Base-by-base conservation (phyloP, 2,329 filamentous ascomycete species). In the Neopestalotiopsis sp. region DNA sequence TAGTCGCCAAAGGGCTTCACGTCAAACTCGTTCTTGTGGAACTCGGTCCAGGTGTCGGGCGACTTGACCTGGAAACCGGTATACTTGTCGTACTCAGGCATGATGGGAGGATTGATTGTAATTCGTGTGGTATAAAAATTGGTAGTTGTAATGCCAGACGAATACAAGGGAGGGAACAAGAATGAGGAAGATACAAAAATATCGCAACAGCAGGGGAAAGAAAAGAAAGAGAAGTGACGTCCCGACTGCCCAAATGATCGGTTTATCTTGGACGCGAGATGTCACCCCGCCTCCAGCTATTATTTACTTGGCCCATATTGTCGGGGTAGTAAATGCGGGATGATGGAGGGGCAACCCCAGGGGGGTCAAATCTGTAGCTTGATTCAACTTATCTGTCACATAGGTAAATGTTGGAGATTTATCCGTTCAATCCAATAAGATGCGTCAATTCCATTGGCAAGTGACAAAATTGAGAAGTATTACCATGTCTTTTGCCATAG, bases 1-100 rank as follows among this genome's bases (percentile, higher is more conserved):
- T 79, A 83, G 69, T 85, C 83, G 68, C 83, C 81, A 80, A 82
- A 85, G 5, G 70, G 69, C 74, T 85, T 85, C 14, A 82, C 82
- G 71, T 81, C 74, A 67, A 84, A 85, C 67, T 61, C 34, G 17
- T 67, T 28, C 65, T 67, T 67, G 65, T 67, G 65, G 56, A 67
- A 59, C 56, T 82, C 74, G 42, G 34, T 64, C 69, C 69, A 70
- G 45, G 67, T 67, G 34, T 65, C 69, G 6, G 69, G 34, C 1
- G 69, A 57, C 34, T 64, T n/a, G 34, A 68, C 69, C 13, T 66
- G 66, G 56, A 65, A 70, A 45, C 69, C 69, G 32, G 40, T 63
- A 14, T 66, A 70, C 63, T 70, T 61, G 58, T 68, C 67, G 53
- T 68, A 58, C 38, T 64, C 62, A 34, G 58, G 45, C 65, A 67